Evolutionary conservation across 208 protist species (phyloP), one percentile per base, ranked within the genome.

Genomic region (Naegleria gruberi): DNA sequence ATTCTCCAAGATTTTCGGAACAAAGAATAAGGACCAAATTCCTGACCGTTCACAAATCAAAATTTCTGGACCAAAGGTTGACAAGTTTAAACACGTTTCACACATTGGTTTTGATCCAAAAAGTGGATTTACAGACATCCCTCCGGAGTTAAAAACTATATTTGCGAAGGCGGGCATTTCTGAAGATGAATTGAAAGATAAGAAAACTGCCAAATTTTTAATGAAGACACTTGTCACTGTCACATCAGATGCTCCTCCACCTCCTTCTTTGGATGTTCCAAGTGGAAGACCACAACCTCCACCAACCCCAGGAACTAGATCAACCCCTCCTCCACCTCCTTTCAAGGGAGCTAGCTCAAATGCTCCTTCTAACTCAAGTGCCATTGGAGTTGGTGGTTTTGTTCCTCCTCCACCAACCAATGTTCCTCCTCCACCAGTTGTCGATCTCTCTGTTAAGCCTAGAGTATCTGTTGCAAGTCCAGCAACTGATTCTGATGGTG

Each of bases 201-300:
- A 88, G 45, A 57, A 88, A 23, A 88, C 84, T 65, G 84, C 84
- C 5, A 88, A 88, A 26, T 88, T 88, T 7, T 41, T 87, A 4
- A 40, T 87, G 43, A 46, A 87, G 37, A 87, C 82, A 3, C 23
- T 87, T 45, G 82, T 30, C 37, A n/a, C 41, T 19, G 51, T 65
- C 2, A 23, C 19, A 65, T 5, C 17, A 34, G 44, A 40, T 1
- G 6, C 17, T 5, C 6, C 41, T 41, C 82, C 82, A 45, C 43
- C 82, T 40, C 43, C 82, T 19, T 23, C 51, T 30, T 34, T 44
- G 37, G 37, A 26, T 23, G 2, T 4, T 7, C 10, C 5, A 87
- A 55, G 23, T 40, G 23, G 23, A 23, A 37, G 12, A n/a, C 12
- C 15, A 45, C 26, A 12, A 55, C 43, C 82, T n/a, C 37, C 82